Base-by-base conservation (phyloP, 2,329 filamentous ascomycete species). In the Clonostachys sp. region DNA sequence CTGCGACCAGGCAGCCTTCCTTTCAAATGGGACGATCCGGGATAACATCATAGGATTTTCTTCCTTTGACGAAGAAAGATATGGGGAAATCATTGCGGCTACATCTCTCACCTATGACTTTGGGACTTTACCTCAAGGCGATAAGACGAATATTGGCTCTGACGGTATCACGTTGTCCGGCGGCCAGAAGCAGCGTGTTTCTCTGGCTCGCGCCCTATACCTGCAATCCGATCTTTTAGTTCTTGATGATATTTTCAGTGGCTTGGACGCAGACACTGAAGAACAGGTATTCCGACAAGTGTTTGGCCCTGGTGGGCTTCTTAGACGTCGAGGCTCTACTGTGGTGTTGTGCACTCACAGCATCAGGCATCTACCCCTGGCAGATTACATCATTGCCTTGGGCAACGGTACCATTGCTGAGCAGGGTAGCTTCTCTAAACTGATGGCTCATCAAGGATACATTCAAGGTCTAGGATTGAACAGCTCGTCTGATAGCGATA, bases 351-450 rank as follows among this genome's bases (percentile, higher is more conserved):
- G 64, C 40, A 65, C 60, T 1, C 63, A 68, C 40, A 61, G 61
- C 0, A 51, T 65, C 5, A 53, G 57, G 0, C 58, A 62, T 42
- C 46, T 71, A 5, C 59, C 64, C 0, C 52, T 55, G 35, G 70
- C 61, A 47, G 72, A 80, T 41, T 68, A 74, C 34, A 69, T 80
- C 8, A 67, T 80, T 38, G 72, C 68, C 0, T 64, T 81, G 0
- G 66, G 65, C 0, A 63, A 67, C 10, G 74, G 75, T 0, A 62
- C 53, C 0, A 50, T 78, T 2, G 57, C 70, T 1, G 74, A 79
- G 36, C 67, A 78, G 34, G 64, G 65, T 0, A 46, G 41, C 5
- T 65, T 63, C 44, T 13, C 47, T 0, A 53, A 60, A 2, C 48
- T 65, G 18, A 51, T 56, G 44, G 48, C 51, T 2, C 67, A 67